Evolutionary conservation across 2,329 filamentous ascomycete species (phyloP), one percentile per base, ranked within the genome.

Genomic region (Chalaropsis ovoidea): DNA sequence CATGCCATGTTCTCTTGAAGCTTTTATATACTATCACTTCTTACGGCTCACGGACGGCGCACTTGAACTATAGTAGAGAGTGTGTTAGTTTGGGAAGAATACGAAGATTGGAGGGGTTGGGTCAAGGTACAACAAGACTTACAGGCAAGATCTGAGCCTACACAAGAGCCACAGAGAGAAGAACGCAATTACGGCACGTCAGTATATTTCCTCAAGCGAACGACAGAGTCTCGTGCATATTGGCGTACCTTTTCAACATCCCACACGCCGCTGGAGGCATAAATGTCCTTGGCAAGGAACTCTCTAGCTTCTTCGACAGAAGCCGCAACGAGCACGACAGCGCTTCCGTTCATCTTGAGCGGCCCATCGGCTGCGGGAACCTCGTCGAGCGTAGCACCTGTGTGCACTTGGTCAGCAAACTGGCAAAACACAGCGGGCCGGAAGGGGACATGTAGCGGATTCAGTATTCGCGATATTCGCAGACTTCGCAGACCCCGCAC

Each of bases 231-330:
- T 1, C 1, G 1, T 39, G 8, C 1, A 39, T 39, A 10, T 7
- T 3, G 5, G 31, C 63, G 27, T 68, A 83, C 83, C 71, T 88
- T 88, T 43, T 86, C 82, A 67, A 88, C 72, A 77, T 96, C 89
- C 91, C 91, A 96, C 8, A 95, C 90, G 0, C 86, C 89, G 54
- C 75, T 79, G 68, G 76, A 80, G 10, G 80, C 78, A 76, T 95
- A 96, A 10, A 91, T 77, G 76, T 96, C 91, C 61, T 82, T 80
- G 74, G 82, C 82, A 60, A 96, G 73, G 63, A 81, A 72, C 70
- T 87, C 81, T 49, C 86, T 73, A 1, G 89, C 83, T 73, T 90
- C 87, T 69, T 91, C 87, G 70, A 81, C 84, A 8, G 81, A 85
- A 68, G 83, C 81, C 7, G 88, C 90, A 39, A 82, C 74, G 47